A percentile compares a stretch with the other conserved stretches of the same genome.
Evolutionary conservation across 257 asterid genomes (phyloP).

Genomic region (Ilex asprella): DNA sequence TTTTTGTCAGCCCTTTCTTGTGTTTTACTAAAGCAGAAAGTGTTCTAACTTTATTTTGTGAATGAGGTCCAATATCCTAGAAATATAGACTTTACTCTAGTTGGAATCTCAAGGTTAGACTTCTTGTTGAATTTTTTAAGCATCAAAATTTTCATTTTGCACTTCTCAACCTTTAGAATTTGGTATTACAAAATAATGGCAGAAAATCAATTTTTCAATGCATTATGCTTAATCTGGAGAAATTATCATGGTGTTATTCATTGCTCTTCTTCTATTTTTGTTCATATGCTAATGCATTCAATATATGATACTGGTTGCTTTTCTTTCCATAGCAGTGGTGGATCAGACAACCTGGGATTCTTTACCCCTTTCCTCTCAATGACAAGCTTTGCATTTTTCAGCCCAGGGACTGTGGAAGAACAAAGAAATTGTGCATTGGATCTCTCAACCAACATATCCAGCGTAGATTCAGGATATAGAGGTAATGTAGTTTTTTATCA

Average conservation of each 20-base stretch:
- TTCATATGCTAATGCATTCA: background rate
- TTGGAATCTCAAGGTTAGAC: conserved; percentile 55
- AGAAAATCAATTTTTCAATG: too few species aligned
- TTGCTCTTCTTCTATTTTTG: conserved; percentile 11
- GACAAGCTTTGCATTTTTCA: conserved; percentile 64
- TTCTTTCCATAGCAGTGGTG: conserved; percentile 42
- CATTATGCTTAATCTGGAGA: background rate
- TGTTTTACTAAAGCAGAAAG: background rate
- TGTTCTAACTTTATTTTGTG: conserved; percentile 9
- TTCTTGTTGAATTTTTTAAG: conserved; percentile 5
- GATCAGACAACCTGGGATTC: conserved; percentile 29
- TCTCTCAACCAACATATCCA: conserved; percentile 23
- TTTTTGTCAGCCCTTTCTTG: conserved; percentile 8
- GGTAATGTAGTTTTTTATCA: conserved; percentile 31
- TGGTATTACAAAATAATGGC: background rate
- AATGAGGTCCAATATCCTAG: conserved; percentile 87
- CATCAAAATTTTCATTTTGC: background rate
- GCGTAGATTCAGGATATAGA: conserved; percentile 24
- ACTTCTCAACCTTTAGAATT: conserved; percentile 2
- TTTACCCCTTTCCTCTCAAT: conserved; percentile 39
- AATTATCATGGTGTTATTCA: conserved; percentile 6
- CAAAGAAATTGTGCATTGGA: conserved; percentile 29
- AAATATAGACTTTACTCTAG: conserved; percentile 50
- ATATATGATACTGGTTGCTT: conserved; percentile 36
- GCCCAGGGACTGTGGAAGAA: conserved; percentile 25